These are phyloP conservation scores for Teratosphaeria zuluensis DNA, from an alignment of 2,329 filamentous ascomycete genomes.

Conservation along the genomic window DNA sequence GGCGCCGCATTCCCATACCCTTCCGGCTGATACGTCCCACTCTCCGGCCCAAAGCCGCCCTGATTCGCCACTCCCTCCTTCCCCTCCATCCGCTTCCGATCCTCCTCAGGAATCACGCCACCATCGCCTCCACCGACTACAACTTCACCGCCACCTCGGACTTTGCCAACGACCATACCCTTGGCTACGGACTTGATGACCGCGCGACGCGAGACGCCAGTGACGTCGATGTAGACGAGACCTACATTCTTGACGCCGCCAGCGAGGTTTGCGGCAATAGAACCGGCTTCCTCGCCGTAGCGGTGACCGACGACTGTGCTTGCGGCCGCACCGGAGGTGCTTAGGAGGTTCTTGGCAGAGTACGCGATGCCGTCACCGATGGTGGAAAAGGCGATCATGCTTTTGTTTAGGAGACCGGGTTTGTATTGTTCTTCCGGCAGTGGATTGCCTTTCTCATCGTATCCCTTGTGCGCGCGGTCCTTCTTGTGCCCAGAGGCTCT, in stretches of 20 bases:
- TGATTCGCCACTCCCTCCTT: constrained; percentile 4
- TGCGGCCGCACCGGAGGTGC: constrained; percentile 65
- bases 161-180: constrained; percentile 83
- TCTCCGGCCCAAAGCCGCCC: constrained; percentile 1
- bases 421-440: constrained; percentile 53
- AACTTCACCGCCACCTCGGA: constrained; percentile 62
- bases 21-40: constrained; percentile 1
- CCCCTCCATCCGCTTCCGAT: constrained; percentile 10
- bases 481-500: constrained; percentile 56
- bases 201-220: constrained; percentile 79
- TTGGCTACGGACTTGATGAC: constrained; percentile 93
- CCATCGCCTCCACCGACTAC: constrained; percentile 61
- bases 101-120: constrained; percentile 31
- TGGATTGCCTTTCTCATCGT: constrained; percentile 60
- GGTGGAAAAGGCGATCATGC: constrained; percentile 90
- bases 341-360: constrained; percentile 67
- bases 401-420: constrained; percentile 89
- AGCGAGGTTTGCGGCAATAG: constrained; percentile 64
- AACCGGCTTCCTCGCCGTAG: constrained; percentile 77
- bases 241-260: constrained; percentile 93
- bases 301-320: constrained; percentile 80
- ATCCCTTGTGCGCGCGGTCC: constrained; percentile 46
- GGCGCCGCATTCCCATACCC: constrained; percentile 3
- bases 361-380: constrained; percentile 90
- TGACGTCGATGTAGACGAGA: constrained; percentile 92